Percentiles rank a stretch among this genome's conserved stretches.
Evolutionary conservation across 345 rosid species (phyloP).

Genomic region (Lepidium sativum): DNA sequence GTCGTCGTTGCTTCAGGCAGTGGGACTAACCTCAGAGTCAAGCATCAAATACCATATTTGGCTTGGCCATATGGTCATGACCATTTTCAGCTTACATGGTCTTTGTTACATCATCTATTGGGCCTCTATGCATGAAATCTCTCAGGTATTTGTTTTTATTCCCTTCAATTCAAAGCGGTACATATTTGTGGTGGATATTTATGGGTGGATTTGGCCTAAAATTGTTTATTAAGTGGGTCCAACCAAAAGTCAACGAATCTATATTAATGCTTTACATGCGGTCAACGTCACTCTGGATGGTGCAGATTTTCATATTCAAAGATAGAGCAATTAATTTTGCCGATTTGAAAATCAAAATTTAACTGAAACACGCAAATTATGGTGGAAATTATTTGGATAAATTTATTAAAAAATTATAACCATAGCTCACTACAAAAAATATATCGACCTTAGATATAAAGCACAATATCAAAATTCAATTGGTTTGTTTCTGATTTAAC

Average conservation of each 20-base stretch:
- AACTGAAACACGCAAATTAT: conserved; percentile 1
- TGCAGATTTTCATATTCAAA: neutral
- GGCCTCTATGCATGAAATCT: conserved; percentile 27
- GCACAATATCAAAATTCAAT: too few relatives aligned
- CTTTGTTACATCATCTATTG: conserved; percentile 42
- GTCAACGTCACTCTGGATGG: conserved; percentile 16
- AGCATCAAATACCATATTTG: conserved; percentile 92
- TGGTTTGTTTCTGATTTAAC: too few relatives aligned
- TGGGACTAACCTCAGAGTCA: conserved; percentile 71
- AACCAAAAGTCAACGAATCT: neutral
- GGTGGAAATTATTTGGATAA: neutral
- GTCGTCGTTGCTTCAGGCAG: conserved; percentile 52
- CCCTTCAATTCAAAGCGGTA: neutral
- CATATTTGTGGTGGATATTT: too few relatives aligned
- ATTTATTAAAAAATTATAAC: neutral
- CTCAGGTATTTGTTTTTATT: conserved; percentile 33
- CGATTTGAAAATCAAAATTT: neutral
- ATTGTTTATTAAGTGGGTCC: neutral
- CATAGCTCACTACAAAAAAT: too few relatives aligned
- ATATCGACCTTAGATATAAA: too few relatives aligned
- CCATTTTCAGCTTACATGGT: conserved; percentile 59
- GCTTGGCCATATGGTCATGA: conserved; percentile 71
- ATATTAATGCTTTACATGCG: neutral
- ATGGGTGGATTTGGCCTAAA: neutral
- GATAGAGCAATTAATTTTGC: neutral